These are phyloP conservation scores for Boletus rubescentipes DNA, from an alignment of 768 basidiomycete species.

Conservation along the genomic window DNA sequence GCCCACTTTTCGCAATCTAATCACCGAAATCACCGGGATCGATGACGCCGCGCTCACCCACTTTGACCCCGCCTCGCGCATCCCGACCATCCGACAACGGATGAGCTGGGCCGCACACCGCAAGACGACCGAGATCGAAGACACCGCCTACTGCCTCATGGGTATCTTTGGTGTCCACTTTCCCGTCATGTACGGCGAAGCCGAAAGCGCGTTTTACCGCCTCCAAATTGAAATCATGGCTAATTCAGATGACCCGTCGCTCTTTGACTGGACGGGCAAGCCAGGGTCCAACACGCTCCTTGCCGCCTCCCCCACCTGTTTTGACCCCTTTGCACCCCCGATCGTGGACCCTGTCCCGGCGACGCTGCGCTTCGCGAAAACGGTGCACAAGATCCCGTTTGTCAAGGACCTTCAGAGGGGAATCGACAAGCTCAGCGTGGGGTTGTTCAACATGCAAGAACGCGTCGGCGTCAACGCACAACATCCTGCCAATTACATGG, in stretches of 20 bases:
- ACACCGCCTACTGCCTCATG: conserved; percentile 30
- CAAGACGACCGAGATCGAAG: conserved; percentile 30
- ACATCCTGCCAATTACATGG: conserved; percentile 21
- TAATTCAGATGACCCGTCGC: conserved; percentile 19
- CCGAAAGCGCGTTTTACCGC: conserved; percentile 24
- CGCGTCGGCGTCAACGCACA: conserved; percentile 19
- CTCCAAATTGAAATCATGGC: conserved; percentile 30
- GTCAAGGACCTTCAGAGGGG: conserved; percentile 12
- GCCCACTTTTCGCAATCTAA: conserved; percentile 7
- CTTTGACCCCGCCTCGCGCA: conserved; percentile 17
- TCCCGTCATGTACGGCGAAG: conserved; percentile 32
- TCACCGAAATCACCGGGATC: conserved; percentile 19
- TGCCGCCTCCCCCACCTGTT: conserved; percentile 18
- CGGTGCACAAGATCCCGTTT: conserved; percentile 11
- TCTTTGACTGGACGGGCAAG: conserved; percentile 28
- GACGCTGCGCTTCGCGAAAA: conserved; percentile 7
- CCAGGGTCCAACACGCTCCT: conserved; percentile 16
- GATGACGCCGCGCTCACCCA: conserved; percentile 17
- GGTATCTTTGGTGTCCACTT: conserved; percentile 29
- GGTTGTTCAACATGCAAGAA: conserved; percentile 20
- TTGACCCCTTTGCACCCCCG: conserved; percentile 22
- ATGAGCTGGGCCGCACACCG: conserved; percentile 32
- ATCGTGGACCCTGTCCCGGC: conserved; percentile 16
- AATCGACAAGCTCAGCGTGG: conserved; percentile 13
- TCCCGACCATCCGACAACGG: conserved; percentile 16